Conservation (phyloP, 2,329 filamentous ascomycete genomes). For the Penicillium sp. region DNA sequence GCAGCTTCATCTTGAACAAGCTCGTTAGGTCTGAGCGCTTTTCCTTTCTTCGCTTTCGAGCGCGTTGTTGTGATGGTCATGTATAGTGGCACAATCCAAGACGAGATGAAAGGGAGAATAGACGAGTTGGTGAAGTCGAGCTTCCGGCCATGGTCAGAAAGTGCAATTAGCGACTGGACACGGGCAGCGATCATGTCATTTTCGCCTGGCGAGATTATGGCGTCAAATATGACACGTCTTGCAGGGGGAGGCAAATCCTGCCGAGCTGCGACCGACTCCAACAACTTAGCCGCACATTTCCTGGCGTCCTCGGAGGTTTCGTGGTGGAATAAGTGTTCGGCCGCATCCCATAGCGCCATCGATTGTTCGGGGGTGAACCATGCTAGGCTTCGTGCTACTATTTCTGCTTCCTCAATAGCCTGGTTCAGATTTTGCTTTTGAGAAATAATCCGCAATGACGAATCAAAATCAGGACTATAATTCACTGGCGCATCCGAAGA, state of each 20-base stretch:
- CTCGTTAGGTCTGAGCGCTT: conserved; percentile 27
- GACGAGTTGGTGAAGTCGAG: conserved; percentile 37
- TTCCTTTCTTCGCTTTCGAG: conserved; percentile 34
- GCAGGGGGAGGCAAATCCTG: conserved; percentile 35
- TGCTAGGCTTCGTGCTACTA: conserved; percentile 27
- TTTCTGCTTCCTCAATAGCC: conserved; percentile 37
- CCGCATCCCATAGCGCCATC: conserved; percentile 36
- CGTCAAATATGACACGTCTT: conserved; percentile 31
- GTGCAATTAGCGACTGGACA: conserved; percentile 34
- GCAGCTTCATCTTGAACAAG: conserved; percentile 30
- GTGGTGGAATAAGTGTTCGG: conserved; percentile 33
- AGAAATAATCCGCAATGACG: conserved; percentile 30
- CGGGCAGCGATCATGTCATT: conserved; percentile 35
- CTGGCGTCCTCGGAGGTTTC: conserved; percentile 32
- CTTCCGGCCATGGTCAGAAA: conserved; percentile 41
- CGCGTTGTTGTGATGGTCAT: conserved; percentile 32
- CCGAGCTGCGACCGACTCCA: conserved; percentile 34
- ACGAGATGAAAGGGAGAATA: conserved; percentile 35
- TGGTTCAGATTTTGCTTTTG: conserved; percentile 31
- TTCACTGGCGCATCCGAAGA: conserved; percentile 31
- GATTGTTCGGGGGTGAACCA: conserved; percentile 38
- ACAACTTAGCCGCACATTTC: conserved; percentile 29
- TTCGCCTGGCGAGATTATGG: conserved; percentile 29
- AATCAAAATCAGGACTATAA: conserved; percentile 34
- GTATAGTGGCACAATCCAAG: conserved; percentile 37